phyloP scores from a whole-genome alignment of 768 basidiomycete species.

The Tulasnella sp. region DNA sequence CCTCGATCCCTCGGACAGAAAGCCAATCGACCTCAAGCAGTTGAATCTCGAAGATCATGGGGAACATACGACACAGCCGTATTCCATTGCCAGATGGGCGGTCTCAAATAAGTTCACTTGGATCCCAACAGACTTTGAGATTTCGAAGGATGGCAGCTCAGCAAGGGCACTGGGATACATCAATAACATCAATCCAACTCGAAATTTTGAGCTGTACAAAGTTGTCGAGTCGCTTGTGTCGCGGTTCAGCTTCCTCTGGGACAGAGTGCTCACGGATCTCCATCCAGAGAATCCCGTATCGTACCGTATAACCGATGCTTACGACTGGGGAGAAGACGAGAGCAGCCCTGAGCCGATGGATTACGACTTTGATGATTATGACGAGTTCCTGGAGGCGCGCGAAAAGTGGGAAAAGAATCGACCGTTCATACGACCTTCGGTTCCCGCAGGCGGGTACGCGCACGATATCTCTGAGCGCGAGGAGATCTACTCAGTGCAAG shows the following conservation, averaged over 20 bases:
- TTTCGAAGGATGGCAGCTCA: not conserved
- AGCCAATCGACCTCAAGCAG: not conserved
- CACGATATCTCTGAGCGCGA: not conserved
- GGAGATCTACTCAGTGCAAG: slow-evolving; percentile 21
- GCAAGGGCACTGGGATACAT: slow-evolving; percentile 2
- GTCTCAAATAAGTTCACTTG: not conserved
- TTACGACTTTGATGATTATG: not conserved
- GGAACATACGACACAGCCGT: not conserved
- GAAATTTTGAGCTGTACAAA: not conserved
- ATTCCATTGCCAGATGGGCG: not conserved
- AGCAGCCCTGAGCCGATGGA: not conserved
- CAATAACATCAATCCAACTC: slow-evolving; percentile 6
- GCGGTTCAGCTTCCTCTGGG: not conserved
- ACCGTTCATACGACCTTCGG: not conserved
- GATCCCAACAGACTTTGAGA: slow-evolving; percentile 11
- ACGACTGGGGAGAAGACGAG: not conserved
- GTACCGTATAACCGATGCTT: not conserved
- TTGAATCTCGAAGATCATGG: not conserved
- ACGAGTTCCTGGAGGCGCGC: not conserved
- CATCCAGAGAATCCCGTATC: not conserved
- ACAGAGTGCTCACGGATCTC: slow-evolving; percentile 5
- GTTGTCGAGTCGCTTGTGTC: slow-evolving; percentile 1
- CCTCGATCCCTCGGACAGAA: not conserved
- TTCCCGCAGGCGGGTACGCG: not conserved
- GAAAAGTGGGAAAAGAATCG: not conserved